A percentile compares a stretch with the other conserved stretches of the same genome.
These are phyloP conservation scores for Penicillium crystallinum DNA, from an alignment of 495 filamentous ascomycete species.

Conservation along the genomic window DNA sequence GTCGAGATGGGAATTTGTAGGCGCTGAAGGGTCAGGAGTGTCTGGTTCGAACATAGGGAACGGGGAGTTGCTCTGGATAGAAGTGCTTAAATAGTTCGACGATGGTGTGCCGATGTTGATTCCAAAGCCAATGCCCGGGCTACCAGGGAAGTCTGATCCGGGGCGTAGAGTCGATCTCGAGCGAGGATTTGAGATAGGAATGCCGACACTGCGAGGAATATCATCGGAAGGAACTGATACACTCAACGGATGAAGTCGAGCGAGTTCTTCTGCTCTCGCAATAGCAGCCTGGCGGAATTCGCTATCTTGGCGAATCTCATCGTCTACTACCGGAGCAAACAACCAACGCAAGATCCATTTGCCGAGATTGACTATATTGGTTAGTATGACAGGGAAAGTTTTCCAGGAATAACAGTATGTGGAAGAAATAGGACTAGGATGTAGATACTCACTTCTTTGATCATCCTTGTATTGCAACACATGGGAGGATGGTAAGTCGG, in stretches of 20 bases:
- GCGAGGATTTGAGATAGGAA: slow-evolving; percentile 41
- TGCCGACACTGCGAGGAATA: slow-evolving; percentile 42
- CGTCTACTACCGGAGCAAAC: slow-evolving; percentile 82
- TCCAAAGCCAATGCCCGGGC: slow-evolving; percentile 60
- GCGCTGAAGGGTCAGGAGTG: slow-evolving; percentile 11
- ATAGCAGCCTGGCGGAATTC: slow-evolving; percentile 62
- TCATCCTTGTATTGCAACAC: slow-evolving; percentile 80
- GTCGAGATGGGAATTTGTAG: slow-evolving; percentile 34
- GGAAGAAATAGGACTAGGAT: neutral
- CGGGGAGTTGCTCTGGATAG: slow-evolving; percentile 23
- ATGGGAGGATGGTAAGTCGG: slow-evolving; percentile 55
- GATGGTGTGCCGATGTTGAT: slow-evolving; percentile 23
- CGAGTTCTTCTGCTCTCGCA: slow-evolving; percentile 52
- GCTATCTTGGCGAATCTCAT: slow-evolving; percentile 79
- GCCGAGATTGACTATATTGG: slow-evolving; percentile 78
- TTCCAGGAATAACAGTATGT: neutral
- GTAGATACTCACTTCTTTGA: slow-evolving; percentile 70
- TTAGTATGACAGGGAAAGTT: slow-evolving; percentile 9
- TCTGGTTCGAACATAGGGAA: slow-evolving; percentile 22
- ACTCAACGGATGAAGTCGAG: slow-evolving; percentile 47
- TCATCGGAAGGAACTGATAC: slow-evolving; percentile 60
- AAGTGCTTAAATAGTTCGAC: slow-evolving; percentile 22
- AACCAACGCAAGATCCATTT: slow-evolving; percentile 96
- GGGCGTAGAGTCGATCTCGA: slow-evolving; percentile 58
- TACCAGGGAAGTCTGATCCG: slow-evolving; percentile 51